Evolutionary conservation across 2,329 filamentous ascomycete genomes (phyloP), one percentile per base, ranked within the genome.

Genomic region (Lecanicillium sp.): DNA sequence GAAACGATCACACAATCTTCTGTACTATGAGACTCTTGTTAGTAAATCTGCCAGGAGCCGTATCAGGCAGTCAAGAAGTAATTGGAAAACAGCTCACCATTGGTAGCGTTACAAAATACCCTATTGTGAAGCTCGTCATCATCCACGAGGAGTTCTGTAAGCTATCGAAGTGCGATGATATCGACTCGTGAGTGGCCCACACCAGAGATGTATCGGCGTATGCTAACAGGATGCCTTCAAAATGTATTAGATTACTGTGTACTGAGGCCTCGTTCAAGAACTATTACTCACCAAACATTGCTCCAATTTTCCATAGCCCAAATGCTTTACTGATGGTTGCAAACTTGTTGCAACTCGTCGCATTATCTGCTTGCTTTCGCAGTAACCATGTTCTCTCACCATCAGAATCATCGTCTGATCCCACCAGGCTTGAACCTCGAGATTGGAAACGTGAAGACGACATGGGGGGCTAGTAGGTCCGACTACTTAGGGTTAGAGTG

Each of bases 21-120:
- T 31, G 29, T 31, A 31, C 29, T 31, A 31, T n/a, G 29, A 31
- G 29, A 31, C 13, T 6, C 29, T 31, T 31, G 29, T 31, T 31
- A 31, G 29, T 31, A 31, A 8, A 31, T n/a, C 29, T 7, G 29
- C 13, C 29, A 31, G 29, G 29, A n/a, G 29, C 13, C 7, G 29
- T 9, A 25, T 25, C 11, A 6, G 22, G 22, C 22, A 6, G 11
- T 25, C 22, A 25, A 11, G 22, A 25, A 25, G 22, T 25, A 25
- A 25, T 25, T 25, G 29, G 6, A n/a, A 6, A 16, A 31, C 13
- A n/a, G 15, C 29, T 16, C 13, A 31, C 29, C 29, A 31, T 31
- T 31, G 29, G 29, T 16, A 31, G 15, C 15, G 29, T 31, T 31
- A 31, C 29, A 31, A 31, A 31, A 16, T 31, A 31, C 13, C 29